Evolutionary conservation across 2,329 filamentous ascomycete genomes (phyloP).

Genomic region (Westerdykella sp.): DNA sequence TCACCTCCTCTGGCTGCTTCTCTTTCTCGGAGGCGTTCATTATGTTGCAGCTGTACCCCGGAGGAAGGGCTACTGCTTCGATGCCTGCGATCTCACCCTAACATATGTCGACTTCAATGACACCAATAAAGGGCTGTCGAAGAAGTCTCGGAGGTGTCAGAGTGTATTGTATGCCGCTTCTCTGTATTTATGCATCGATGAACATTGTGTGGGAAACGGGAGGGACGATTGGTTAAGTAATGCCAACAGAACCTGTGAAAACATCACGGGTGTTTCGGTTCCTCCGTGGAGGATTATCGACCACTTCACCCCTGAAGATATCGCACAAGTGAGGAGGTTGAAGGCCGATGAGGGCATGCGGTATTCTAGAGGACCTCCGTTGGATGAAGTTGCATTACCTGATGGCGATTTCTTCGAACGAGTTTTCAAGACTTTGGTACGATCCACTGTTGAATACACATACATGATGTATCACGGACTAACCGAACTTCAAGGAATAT

Average conservation of each 20-base stretch:
- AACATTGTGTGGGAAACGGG: slow-evolving; percentile 18
- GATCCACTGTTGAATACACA: neutral
- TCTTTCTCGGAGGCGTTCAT: too few relatives aligned
- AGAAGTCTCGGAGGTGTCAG: slow-evolving; percentile 22
- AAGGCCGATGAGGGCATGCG: slow-evolving; percentile 16
- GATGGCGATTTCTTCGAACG: slow-evolving; percentile 18
- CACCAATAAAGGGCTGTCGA: slow-evolving; percentile 19
- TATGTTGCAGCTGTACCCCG: too few relatives aligned
- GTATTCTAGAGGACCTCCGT: slow-evolving; percentile 5
- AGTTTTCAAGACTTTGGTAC: slow-evolving; percentile 26
- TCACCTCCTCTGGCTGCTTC: too few relatives aligned
- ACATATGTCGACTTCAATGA: slow-evolving; percentile 31
- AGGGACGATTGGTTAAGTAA: slow-evolving; percentile 14
- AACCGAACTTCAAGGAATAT: neutral
- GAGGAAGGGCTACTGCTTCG: slow-evolving; percentile 14
- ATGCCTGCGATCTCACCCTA: slow-evolving; percentile 24
- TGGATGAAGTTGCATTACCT: slow-evolving; percentile 18
- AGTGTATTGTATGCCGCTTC: slow-evolving; percentile 21
- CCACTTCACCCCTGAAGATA: slow-evolving; percentile 16
- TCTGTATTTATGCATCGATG: slow-evolving; percentile 25
- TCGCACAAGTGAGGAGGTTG: slow-evolving; percentile 11
- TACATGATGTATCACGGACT: neutral
- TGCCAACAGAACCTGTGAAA: slow-evolving; percentile 17
- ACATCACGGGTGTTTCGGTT: slow-evolving; percentile 16
- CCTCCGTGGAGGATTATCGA: slow-evolving; percentile 23